These are phyloP conservation scores for Lecanicillium sp. DNA, from an alignment of 2,329 filamentous ascomycete species.

Conservation along the genomic window DNA sequence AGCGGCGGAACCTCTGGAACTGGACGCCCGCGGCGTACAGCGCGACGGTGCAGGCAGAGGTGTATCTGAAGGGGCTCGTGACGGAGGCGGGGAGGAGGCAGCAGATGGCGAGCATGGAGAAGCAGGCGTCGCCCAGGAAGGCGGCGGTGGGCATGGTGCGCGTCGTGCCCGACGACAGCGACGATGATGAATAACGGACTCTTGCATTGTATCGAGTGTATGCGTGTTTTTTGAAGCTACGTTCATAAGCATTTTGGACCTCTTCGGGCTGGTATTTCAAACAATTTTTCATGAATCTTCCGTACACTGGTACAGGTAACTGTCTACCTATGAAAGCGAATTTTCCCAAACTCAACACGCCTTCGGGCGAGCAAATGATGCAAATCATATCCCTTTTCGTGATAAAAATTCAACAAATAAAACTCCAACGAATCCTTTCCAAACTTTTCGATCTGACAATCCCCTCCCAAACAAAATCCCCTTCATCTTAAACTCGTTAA, in stretches of 20 bases:
- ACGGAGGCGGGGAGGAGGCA: constrained; percentile 63
- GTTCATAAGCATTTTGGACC: too few species aligned
- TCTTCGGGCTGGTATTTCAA: too few species aligned
- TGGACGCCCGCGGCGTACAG: constrained; percentile 84
- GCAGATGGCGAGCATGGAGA: constrained; percentile 33
- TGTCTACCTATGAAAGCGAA: too few species aligned
- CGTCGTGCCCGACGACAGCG: constrained; percentile 36
- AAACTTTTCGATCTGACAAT: too few species aligned
- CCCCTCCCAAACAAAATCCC: not conserved
- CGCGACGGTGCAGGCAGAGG: constrained; percentile 74
- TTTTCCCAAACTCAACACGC: too few species aligned
- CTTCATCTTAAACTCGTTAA: constrained; percentile 22
- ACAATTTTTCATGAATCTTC: too few species aligned
- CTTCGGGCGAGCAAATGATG: too few species aligned
- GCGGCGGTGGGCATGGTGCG: constrained; percentile 39
- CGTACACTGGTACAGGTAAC: too few species aligned
- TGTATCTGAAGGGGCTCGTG: constrained; percentile 74
- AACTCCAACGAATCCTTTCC: too few species aligned
- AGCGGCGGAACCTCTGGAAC: constrained; percentile 65
- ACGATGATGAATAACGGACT: constrained; percentile 26
- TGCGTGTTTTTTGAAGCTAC: too few species aligned
- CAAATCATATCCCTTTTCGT: too few species aligned
- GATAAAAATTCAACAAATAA: too few species aligned
- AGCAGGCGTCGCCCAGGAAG: constrained; percentile 25
- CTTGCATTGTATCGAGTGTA: not conserved